These are phyloP conservation scores for Botrytis tulipae DNA, from an alignment of 2,329 filamentous ascomycete species.

Conservation along the genomic window DNA sequence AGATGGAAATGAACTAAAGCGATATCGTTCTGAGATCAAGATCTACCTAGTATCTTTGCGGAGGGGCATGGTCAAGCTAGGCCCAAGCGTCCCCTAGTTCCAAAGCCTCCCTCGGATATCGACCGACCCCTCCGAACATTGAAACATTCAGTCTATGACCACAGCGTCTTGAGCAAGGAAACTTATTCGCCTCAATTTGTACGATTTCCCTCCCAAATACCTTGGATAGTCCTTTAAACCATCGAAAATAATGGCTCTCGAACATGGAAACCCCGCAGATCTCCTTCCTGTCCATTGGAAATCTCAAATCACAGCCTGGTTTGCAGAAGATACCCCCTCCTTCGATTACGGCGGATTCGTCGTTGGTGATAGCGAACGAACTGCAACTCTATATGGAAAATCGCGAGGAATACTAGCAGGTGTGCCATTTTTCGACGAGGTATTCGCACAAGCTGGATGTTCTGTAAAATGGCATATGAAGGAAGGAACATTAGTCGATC, in stretches of 20 bases:
- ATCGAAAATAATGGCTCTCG: constrained; percentile 32
- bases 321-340: constrained; percentile 92
- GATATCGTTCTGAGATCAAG: not conserved
- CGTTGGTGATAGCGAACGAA: constrained; percentile 68
- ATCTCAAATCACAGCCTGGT: constrained; percentile 75
- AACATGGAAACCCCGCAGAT: constrained; percentile 61
- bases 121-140: constrained; percentile 1
- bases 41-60: not conserved
- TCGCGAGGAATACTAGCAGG: constrained; percentile 82
- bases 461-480: constrained; percentile 81
- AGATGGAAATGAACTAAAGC: not conserved
- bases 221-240: not conserved
- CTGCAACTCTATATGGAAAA: constrained; percentile 67
- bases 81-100: not conserved
- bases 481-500: constrained; percentile 70
- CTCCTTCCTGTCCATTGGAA: constrained; percentile 87
- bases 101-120: not conserved
- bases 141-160: not conserved
- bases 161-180: not conserved
- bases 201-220: not conserved
- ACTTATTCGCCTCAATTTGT: not conserved
- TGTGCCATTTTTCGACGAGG: constrained; percentile 91
- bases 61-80: not conserved
- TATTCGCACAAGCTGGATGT: constrained; percentile 87
- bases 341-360: constrained; percentile 98